These are phyloP conservation scores for Alternaria ethzedia DNA, from an alignment of 2,329 filamentous ascomycete species.

Conservation along the genomic window DNA sequence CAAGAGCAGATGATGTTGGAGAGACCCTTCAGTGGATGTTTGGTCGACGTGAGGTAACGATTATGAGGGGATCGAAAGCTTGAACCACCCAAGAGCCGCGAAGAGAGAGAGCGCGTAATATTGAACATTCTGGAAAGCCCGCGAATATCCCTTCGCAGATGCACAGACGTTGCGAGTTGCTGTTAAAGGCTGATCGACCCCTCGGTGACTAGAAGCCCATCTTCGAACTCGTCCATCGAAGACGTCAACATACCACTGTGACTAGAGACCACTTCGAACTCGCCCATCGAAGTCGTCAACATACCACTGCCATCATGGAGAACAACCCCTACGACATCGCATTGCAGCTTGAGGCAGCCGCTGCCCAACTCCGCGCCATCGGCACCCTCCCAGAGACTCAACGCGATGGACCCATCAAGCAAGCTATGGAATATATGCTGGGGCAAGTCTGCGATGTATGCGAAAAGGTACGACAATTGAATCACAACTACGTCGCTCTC, in stretches of 20 bases:
- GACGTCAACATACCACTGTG: background rate
- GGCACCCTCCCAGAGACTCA: background rate
- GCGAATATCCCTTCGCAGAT: background rate
- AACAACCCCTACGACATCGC: background rate
- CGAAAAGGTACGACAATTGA: background rate
- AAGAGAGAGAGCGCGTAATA: background rate
- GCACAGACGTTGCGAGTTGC: background rate
- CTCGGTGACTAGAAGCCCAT: background rate
- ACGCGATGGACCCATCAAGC: background rate
- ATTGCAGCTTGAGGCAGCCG: background rate
- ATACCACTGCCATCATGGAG: background rate
- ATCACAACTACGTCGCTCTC: background rate
- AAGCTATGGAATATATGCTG: background rate
- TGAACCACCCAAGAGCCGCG: background rate
- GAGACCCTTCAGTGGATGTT: background rate
- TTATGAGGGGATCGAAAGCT: background rate
- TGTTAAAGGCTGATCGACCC: background rate
- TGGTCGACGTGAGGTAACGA: background rate
- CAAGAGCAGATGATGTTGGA: background rate
- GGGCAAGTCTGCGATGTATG: background rate
- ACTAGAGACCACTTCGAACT: background rate
- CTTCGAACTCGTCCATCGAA: background rate
- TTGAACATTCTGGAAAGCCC: background rate
- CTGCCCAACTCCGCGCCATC: background rate
- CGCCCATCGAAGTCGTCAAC: background rate